A percentile compares a stretch with the other conserved stretches of the same genome.
phyloP scores from a whole-genome alignment of 106 monocot species.

The Dendrobium chrysotoxum region DNA sequence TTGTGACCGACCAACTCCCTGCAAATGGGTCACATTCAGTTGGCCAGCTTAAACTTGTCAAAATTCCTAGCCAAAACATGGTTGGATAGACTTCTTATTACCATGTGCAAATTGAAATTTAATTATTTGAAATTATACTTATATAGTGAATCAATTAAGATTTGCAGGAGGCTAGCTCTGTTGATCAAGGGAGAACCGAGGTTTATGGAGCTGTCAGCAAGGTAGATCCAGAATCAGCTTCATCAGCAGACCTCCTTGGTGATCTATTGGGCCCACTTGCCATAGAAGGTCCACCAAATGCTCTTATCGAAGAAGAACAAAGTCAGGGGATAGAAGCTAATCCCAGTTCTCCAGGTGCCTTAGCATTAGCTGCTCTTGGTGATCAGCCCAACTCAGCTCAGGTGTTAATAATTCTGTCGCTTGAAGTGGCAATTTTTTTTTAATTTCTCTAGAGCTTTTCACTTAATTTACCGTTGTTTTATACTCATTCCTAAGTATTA shows the following conservation, averaged over 20 bases:
- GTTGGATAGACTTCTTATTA: conserved; percentile 20
- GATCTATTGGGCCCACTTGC: conserved; percentile 87
- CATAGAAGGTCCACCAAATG: conserved; percentile 73
- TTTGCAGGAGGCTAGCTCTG: conserved; percentile 51
- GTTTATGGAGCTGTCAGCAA: conserved; percentile 54
- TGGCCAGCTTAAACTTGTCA: conserved; percentile 63
- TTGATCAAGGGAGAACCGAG: conserved; percentile 28
- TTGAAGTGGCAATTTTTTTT: background rate
- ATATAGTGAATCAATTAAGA: conserved; percentile 8
- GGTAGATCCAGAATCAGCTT: conserved; percentile 37
- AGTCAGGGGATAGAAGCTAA: conserved; percentile 34
- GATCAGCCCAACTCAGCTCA: conserved; percentile 74
- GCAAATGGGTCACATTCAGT: conserved; percentile 54
- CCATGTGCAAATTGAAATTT: background rate
- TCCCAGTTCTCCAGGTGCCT: conserved; percentile 35
- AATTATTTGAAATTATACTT: conserved; percentile 3
- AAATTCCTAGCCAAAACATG: conserved; percentile 65
- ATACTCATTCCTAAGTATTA: background rate
- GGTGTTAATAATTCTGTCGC: conserved; percentile 30
- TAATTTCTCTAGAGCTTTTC: background rate
- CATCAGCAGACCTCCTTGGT: conserved; percentile 72
- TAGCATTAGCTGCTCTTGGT: conserved; percentile 66
- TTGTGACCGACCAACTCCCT: conserved; percentile 75
- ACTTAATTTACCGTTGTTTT: background rate
- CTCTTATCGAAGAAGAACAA: conserved; percentile 30